phyloP scores from a whole-genome alignment of 495 filamentous ascomycete genomes.

The Glutinoglossum americanum region DNA sequence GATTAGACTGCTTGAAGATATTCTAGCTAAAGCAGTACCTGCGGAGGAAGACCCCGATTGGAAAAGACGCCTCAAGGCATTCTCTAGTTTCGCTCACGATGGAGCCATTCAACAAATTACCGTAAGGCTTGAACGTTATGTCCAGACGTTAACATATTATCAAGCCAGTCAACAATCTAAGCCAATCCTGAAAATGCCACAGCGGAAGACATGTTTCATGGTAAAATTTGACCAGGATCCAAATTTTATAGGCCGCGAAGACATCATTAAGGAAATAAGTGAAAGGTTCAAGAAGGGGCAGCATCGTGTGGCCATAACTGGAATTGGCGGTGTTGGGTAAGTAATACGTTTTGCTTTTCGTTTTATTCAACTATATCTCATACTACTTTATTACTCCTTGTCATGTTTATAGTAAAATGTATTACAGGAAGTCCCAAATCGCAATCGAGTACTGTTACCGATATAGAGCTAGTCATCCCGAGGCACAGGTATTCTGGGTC shows the following conservation, averaged over 20 bases:
- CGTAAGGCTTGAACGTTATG: neutral
- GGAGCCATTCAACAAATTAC: too few relatives aligned
- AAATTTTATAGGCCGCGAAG: slow-evolving; percentile 22
- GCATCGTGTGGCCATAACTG: slow-evolving; percentile 18
- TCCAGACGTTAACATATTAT: neutral
- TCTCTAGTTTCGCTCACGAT: too few relatives aligned
- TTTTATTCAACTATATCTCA: neutral
- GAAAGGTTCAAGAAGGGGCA: slow-evolving; percentile 8
- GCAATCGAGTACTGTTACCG: slow-evolving; percentile 28
- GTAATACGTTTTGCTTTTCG: slow-evolving; percentile 1
- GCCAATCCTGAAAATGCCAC: neutral
- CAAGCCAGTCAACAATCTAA: neutral
- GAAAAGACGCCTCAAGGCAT: too few relatives aligned
- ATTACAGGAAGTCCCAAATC: slow-evolving; percentile 28
- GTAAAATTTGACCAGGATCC: slow-evolving; percentile 19
- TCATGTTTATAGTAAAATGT: slow-evolving; percentile 10
- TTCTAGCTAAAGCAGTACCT: too few relatives aligned
- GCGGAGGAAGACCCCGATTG: too few relatives aligned
- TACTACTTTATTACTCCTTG: neutral
- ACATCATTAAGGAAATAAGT: slow-evolving; percentile 16
- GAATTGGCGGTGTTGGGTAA: slow-evolving; percentile 30
- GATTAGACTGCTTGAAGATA: too few relatives aligned
- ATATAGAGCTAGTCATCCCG: slow-evolving; percentile 13
- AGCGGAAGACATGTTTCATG: neutral
- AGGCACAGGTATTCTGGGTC: slow-evolving; percentile 26